Evolutionary conservation across 1,139 yeast species (phyloP).

Genomic region (Meyerozyma smithsonii): DNA sequence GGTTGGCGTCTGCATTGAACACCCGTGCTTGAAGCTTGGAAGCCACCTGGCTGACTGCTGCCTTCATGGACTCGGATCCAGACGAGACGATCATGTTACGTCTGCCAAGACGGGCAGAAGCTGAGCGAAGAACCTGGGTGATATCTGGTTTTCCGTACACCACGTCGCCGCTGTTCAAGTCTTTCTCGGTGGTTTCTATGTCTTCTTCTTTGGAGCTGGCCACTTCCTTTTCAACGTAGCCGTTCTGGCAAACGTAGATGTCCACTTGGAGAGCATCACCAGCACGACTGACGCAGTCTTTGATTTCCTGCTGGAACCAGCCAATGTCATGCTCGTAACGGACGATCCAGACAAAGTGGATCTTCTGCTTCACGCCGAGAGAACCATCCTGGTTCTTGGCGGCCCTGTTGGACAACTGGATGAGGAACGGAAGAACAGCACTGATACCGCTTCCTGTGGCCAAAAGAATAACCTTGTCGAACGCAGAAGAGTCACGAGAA

Average conservation of each 20-base stretch:
- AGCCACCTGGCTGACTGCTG: constrained; percentile 38
- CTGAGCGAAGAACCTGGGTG: not conserved
- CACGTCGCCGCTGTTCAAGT: not conserved
- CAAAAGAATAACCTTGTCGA: constrained; percentile 42
- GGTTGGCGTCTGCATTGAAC: constrained; percentile 25
- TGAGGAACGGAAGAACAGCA: constrained; percentile 48
- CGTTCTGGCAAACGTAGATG: constrained; percentile 20
- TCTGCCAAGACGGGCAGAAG: constrained; percentile 17
- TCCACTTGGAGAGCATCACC: constrained; percentile 22
- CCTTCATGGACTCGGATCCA: constrained; percentile 45
- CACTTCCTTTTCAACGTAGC: not conserved
- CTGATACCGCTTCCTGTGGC: constrained; percentile 56
- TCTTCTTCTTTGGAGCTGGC: not conserved
- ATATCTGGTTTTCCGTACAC: not conserved
- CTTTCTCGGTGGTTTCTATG: not conserved
- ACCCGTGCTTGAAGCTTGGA: constrained; percentile 33
- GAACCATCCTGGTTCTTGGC: constrained; percentile 10
- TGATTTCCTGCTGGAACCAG: constrained; percentile 45
- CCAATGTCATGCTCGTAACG: constrained; percentile 30
- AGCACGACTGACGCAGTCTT: constrained; percentile 19
- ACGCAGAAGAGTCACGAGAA: constrained; percentile 43
- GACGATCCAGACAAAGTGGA: constrained; percentile 50
- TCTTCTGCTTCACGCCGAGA: constrained; percentile 17
- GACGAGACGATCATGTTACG: constrained; percentile 48
- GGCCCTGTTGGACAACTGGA: constrained; percentile 16